Conservation (phyloP, 2,329 filamentous ascomycete species). For the Paecilomyces sp. region DNA sequence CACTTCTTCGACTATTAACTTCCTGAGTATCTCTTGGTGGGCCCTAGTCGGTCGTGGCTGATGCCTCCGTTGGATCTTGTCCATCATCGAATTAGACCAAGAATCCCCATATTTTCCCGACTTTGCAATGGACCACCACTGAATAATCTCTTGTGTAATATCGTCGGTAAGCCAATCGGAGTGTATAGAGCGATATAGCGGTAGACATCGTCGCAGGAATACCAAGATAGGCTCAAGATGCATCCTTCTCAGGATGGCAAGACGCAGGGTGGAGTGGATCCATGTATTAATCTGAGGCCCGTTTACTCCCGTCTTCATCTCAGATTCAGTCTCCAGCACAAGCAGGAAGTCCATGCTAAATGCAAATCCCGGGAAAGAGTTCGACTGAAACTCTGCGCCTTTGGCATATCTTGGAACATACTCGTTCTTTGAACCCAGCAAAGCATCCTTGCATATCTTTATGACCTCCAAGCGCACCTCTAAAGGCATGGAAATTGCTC, state of each 20-base stretch:
- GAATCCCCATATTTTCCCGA: not conserved
- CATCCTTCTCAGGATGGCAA: not conserved
- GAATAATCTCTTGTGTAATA: not conserved
- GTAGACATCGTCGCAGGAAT: not conserved
- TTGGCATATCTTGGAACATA: not conserved
- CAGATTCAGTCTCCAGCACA: not conserved
- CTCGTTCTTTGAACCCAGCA: not conserved
- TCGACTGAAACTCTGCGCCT: not conserved
- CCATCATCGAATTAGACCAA: not conserved
- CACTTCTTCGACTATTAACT: not conserved
- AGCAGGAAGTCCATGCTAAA: not conserved
- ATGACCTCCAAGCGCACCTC: not conserved
- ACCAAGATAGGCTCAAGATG: not conserved
- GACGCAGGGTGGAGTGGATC: not conserved
- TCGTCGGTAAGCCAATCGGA: not conserved
- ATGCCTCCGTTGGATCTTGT: not conserved
- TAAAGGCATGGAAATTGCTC: not conserved
- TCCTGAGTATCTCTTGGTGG: not conserved
- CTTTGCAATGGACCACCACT: slow-evolving; percentile 1
- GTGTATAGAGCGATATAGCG: not conserved
- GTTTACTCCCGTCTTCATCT: not conserved
- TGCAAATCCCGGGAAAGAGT: not conserved
- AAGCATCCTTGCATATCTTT: not conserved
- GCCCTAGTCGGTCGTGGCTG: not conserved
- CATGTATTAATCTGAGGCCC: not conserved